phyloP scores from a whole-genome alignment of 2,329 filamentous ascomycete species.

The Boeremia lycopersici region DNA sequence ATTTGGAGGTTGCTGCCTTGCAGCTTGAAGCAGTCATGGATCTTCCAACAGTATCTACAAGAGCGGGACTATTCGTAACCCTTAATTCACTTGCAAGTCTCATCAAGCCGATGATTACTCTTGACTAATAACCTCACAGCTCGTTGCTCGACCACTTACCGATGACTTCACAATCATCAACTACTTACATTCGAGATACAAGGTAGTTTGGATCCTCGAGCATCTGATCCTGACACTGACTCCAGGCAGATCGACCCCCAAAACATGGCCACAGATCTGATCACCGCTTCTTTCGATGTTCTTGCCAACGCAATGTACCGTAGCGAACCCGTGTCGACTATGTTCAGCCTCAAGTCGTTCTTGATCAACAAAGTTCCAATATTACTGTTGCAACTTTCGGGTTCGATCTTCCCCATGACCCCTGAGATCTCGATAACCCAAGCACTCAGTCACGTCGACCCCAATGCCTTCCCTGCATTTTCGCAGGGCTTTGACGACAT shows the following conservation, averaged over 20 bases:
- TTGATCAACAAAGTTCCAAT: slow-evolving; percentile 75
- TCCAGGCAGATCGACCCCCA: slow-evolving; percentile 71
- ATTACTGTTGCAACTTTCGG: slow-evolving; percentile 63
- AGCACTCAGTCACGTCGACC: slow-evolving; percentile 67
- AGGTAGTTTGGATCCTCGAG: slow-evolving; percentile 57
- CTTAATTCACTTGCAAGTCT: slow-evolving; percentile 75
- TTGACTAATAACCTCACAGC: slow-evolving; percentile 58
- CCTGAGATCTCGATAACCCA: slow-evolving; percentile 70
- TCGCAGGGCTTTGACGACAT: slow-evolving; percentile 67
- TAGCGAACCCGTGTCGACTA: slow-evolving; percentile 62
- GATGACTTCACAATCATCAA: slow-evolving; percentile 80
- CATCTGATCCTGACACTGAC: slow-evolving; percentile 34
- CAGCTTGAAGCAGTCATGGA: slow-evolving; percentile 66
- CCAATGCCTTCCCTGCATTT: slow-evolving; percentile 67
- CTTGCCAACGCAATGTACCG: slow-evolving; percentile 85
- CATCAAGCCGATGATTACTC: not conserved
- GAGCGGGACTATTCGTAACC: slow-evolving; percentile 84
- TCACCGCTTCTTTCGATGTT: slow-evolving; percentile 87
- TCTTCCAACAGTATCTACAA: slow-evolving; percentile 73
- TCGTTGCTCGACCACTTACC: slow-evolving; percentile 79
- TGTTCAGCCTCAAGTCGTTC: slow-evolving; percentile 82
- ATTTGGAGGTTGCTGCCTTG: slow-evolving; percentile 51
- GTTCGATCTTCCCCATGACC: slow-evolving; percentile 64
- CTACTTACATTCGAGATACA: slow-evolving; percentile 84
- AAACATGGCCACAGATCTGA: slow-evolving; percentile 77